These are phyloP conservation scores for Citrullus colocynthis DNA, from an alignment of 306 rosid genomes.

Conservation along the genomic window DNA sequence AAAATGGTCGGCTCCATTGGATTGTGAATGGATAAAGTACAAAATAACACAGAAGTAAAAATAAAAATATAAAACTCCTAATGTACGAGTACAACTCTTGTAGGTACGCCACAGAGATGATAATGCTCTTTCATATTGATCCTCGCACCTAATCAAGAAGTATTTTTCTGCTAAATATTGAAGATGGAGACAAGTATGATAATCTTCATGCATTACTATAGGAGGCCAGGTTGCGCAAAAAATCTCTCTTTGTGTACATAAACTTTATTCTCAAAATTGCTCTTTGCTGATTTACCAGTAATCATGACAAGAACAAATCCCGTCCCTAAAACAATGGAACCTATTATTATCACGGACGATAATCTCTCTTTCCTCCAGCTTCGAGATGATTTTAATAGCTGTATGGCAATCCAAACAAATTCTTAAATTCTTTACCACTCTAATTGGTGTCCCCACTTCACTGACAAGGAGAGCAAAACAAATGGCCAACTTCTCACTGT, in stretches of 20 bases:
- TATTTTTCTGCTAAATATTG: not conserved
- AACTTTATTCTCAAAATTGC: not conserved
- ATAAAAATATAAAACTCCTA: not conserved
- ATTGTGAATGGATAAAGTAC: not conserved
- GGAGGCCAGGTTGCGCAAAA: not conserved
- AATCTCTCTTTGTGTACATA: not conserved
- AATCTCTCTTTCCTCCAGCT: constrained; percentile 21
- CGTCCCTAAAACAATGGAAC: constrained; percentile 23
- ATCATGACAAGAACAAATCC: constrained; percentile 27
- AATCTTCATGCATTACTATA: not conserved
- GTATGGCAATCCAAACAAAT: constrained; percentile 30
- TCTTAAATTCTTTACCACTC: constrained; percentile 30
- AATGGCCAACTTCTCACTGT: constrained; percentile 41
- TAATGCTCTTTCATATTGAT: not conserved
- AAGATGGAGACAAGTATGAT: not conserved
- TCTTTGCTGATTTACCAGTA: constrained; percentile 20
- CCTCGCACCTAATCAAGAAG: not conserved
- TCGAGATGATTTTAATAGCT: constrained; percentile 24
- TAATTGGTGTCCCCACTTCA: constrained; percentile 19
- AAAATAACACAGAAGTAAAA: not conserved
- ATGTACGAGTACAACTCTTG: no score
- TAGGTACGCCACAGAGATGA: not conserved
- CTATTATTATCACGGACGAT: constrained; percentile 26
- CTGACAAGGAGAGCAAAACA: constrained; percentile 32
- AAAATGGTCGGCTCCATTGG: not conserved